Evolutionary conservation across 805 yeast species (phyloP), one percentile per base, ranked within the genome.

Genomic region (Candida montana): DNA sequence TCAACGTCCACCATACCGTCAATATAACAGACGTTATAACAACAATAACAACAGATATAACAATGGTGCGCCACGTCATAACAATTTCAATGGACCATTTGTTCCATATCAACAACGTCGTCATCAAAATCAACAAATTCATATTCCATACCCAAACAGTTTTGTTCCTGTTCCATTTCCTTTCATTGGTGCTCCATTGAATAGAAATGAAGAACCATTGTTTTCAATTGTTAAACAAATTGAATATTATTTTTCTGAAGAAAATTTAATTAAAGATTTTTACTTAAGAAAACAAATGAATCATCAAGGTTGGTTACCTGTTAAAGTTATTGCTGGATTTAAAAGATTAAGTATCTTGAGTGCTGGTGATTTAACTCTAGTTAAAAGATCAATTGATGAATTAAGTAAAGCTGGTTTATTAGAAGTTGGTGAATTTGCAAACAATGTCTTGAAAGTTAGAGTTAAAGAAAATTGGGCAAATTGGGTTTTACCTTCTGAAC

Each of bases 231-330:
- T 49, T n/a, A 57, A 50, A 46, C 98, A 90, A 69, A 69, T 91
- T 39, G 93, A 87, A 59, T 93, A 93, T 69, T 93, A 93, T 64
- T 85, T 93, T 67, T 82, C 95, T 24, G 71, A 81, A 38, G 95
- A 88, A 54, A 93, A 93, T 64, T 72, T 93, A 64, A 70, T 83
- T 53, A 85, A 88, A 65, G 99, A 93, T 65, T 68, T 81, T 39
- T 91, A 67, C 59, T 71, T 93, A 64, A 79, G 96, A 63, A 75
- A 78, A 50, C 85, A 84, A 55, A 85, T 91, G 95, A 77, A 81
- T 62, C 54, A 73, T 35, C 71, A 77, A 45, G 96, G 96, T 20
- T 81, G 81, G 71, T 72, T 89, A 41, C 77, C 81, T 27, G 62
- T 88, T 44, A 57, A 62, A 6, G 71, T 77, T 42, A 71, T 88